Evolutionary conservation across 2,329 filamentous ascomycete genomes (phyloP).

Genomic region (Lachnellula occidentalis): DNA sequence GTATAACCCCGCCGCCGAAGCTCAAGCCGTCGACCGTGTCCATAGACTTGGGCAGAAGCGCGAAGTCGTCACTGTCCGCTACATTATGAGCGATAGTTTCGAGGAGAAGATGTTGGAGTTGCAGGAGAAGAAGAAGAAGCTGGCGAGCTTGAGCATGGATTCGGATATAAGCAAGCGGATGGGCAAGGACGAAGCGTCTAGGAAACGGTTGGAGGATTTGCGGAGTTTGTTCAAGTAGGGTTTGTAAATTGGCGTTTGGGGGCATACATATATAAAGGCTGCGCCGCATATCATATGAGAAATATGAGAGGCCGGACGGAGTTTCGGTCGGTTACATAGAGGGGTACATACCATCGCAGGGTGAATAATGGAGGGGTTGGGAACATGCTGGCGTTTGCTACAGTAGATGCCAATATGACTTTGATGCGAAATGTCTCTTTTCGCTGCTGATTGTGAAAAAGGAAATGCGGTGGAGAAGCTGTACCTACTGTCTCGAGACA

Average conservation of each 20-base stretch:
- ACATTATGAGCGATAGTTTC: slow-evolving; percentile 85
- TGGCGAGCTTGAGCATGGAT: slow-evolving; percentile 84
- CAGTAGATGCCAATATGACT: too few relatives aligned
- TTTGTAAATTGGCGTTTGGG: background rate
- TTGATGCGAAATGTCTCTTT: too few relatives aligned
- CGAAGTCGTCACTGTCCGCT: slow-evolving; percentile 80
- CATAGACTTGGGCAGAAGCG: slow-evolving; percentile 86
- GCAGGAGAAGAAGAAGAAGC: slow-evolving; percentile 86
- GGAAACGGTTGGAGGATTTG: slow-evolving; percentile 49
- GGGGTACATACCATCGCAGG: background rate
- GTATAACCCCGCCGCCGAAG: slow-evolving; percentile 92
- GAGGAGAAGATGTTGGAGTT: slow-evolving; percentile 90
- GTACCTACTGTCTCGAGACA: too few relatives aligned
- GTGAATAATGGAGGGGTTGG: background rate
- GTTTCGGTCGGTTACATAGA: background rate
- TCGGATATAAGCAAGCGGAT: slow-evolving; percentile 33
- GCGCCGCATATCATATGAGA: background rate
- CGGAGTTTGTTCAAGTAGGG: slow-evolving; percentile 47
- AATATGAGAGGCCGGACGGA: background rate
- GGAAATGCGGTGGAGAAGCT: too few relatives aligned
- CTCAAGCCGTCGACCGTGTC: slow-evolving; percentile 89
- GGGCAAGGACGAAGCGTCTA: slow-evolving; percentile 31
- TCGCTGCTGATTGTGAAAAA: too few relatives aligned
- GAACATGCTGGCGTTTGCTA: background rate
- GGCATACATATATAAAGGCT: background rate